Evolutionary conservation across 1,284 basidiomycete genomes (phyloP).

Genomic region (Cutaneotrichosporon sp.): DNA sequence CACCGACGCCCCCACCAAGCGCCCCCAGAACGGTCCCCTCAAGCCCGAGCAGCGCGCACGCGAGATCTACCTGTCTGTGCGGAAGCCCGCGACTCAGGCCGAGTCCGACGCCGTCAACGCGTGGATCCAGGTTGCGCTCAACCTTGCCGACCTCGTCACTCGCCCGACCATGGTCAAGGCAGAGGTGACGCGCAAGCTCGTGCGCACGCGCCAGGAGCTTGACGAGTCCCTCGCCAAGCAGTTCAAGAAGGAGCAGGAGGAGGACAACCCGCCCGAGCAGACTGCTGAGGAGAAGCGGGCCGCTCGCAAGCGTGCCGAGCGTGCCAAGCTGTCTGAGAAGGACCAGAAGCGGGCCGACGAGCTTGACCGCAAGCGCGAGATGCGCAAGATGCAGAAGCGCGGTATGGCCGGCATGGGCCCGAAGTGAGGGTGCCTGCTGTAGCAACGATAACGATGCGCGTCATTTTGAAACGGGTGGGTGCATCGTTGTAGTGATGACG

Average conservation of each 20-base stretch:
- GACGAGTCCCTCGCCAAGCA: constrained; percentile 53
- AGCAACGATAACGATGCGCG: not conserved
- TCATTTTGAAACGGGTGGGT: not conserved
- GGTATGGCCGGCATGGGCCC: not conserved
- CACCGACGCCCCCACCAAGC: constrained; percentile 75
- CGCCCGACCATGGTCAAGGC: constrained; percentile 59
- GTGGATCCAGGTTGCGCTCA: constrained; percentile 67
- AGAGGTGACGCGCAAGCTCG: constrained; percentile 73
- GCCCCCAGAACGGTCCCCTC: constrained; percentile 60
- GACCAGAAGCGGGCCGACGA: constrained; percentile 73
- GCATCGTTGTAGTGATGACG: not conserved
- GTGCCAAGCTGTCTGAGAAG: constrained; percentile 69
- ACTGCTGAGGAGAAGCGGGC: constrained; percentile 60
- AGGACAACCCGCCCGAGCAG: constrained; percentile 60
- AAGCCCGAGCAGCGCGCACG: constrained; percentile 60
- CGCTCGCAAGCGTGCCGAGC: constrained; percentile 70
- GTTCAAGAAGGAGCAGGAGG: constrained; percentile 59
- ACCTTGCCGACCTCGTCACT: constrained; percentile 68
- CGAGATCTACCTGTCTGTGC: constrained; percentile 68
- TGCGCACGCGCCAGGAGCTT: constrained; percentile 67
- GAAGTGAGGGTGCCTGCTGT: not conserved
- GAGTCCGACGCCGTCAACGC: constrained; percentile 59
- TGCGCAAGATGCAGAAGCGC: constrained; percentile 40
- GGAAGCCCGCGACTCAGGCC: constrained; percentile 58
- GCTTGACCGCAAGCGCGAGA: constrained; percentile 46